These are phyloP conservation scores for Lichtheimia ramosa DNA, from an alignment of 371 early-diverging fungal species.

Conservation along the genomic window DNA sequence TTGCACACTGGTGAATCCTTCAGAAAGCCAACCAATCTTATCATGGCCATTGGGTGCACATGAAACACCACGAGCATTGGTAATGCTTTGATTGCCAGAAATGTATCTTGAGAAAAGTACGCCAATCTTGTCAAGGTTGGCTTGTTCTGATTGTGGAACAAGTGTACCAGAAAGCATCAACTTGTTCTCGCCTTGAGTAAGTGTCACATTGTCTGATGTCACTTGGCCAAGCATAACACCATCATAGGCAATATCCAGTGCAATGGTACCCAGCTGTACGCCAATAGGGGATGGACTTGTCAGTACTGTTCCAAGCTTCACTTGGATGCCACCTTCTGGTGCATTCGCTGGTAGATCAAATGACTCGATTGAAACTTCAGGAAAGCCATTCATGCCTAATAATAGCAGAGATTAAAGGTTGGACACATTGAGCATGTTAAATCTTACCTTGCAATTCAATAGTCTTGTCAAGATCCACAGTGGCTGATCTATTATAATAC, in stretches of 20 bases:
- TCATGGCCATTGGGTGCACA: conserved; percentile 48
- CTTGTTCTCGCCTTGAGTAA: conserved; percentile 42
- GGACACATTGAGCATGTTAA: no score
- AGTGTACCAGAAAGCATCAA: conserved; percentile 51
- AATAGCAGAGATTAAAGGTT: no score
- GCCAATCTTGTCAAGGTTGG: conserved; percentile 36
- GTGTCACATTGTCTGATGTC: conserved; percentile 37
- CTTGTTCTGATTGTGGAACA: conserved; percentile 38
- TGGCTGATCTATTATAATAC: conserved; percentile 23
- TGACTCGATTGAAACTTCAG: conserved; percentile 43
- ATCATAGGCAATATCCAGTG: conserved; percentile 41
- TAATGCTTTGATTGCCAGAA: conserved; percentile 39
- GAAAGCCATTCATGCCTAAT: conserved; percentile 50
- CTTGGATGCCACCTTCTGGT: conserved; percentile 51
- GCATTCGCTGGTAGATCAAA: conserved; percentile 55
- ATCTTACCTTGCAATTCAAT: conserved; percentile 19
- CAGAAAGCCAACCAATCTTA: conserved; percentile 51
- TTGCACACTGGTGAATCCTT: conserved; percentile 46
- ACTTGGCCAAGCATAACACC: conserved; percentile 49
- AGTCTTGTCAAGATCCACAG: conserved; percentile 30
- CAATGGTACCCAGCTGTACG: conserved; percentile 51
- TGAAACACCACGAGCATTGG: conserved; percentile 51
- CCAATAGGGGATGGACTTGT: conserved; percentile 56
- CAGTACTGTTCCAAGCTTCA: conserved; percentile 49
- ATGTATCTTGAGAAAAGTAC: conserved; percentile 52